phyloP scores from a whole-genome alignment of 768 basidiomycete genomes.

The Cystofilobasidium capitatum region DNA sequence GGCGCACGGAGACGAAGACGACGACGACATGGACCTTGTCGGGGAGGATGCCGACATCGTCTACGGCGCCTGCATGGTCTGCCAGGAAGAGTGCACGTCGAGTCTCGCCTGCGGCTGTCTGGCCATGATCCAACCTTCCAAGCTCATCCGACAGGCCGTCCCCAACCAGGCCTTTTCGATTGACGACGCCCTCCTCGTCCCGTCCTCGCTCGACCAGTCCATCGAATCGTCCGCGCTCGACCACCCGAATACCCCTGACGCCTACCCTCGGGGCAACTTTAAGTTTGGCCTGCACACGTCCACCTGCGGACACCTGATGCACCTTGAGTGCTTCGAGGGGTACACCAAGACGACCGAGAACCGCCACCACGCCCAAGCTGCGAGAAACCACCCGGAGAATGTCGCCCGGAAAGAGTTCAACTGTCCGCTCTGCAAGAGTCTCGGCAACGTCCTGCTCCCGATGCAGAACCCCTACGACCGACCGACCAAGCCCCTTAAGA shows the following conservation, averaged over 20 bases:
- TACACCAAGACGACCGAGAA: conserved; percentile 71
- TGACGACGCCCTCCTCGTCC: conserved; percentile 60
- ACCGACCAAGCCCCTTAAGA: conserved; percentile 34
- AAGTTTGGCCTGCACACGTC: conserved; percentile 79
- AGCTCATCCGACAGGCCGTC: conserved; percentile 66
- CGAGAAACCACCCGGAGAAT: conserved; percentile 86
- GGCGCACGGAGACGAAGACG: conserved; percentile 50
- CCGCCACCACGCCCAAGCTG: conserved; percentile 59
- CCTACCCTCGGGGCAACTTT: conserved; percentile 46
- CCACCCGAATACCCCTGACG: conserved; percentile 30
- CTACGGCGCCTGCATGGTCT: conserved; percentile 93
- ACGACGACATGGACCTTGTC: conserved; percentile 45
- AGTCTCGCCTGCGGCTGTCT: conserved; percentile 71
- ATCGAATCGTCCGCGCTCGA: conserved; percentile 26
- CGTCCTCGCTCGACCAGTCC: conserved; percentile 55
- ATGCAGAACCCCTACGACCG: conserved; percentile 43
- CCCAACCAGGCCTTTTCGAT: conserved; percentile 47
- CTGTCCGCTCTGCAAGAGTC: conserved; percentile 91
- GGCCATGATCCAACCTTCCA: conserved; percentile 77
- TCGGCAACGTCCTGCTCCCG: conserved; percentile 88
- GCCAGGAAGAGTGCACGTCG: conserved; percentile 80
- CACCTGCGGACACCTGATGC: conserved; percentile 95
- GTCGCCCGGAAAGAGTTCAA: conserved; percentile 91
- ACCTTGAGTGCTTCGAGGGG: conserved; percentile 82
- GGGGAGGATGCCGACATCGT: conserved; percentile 43